phyloP scores from a whole-genome alignment of 352 stramenopile genomes.

The Globisporangium orthogonon region DNA sequence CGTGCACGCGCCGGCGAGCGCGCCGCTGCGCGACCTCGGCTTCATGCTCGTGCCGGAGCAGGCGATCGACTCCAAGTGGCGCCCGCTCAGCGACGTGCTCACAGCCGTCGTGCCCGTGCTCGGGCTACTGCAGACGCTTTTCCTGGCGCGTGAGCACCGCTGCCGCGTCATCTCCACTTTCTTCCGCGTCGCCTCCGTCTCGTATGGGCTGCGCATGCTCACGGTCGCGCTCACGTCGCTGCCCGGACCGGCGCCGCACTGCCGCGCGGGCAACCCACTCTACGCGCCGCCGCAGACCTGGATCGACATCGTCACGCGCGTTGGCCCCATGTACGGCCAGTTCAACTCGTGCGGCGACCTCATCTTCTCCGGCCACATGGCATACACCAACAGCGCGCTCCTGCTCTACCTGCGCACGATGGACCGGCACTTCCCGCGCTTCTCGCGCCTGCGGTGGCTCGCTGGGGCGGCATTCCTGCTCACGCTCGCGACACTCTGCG shows the following conservation, averaged over 20 bases:
- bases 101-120: conserved; percentile 50
- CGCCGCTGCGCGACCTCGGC: conserved; percentile 57
- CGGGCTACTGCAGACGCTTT: conserved; percentile 43
- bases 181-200: conserved; percentile 62
- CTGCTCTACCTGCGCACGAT: conserved; percentile 58
- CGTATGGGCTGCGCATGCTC: conserved; percentile 63
- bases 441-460: conserved; percentile 46
- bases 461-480: conserved; percentile 44
- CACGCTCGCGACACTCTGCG: conserved; percentile 42
- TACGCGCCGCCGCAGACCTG: conserved; percentile 57
- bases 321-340: conserved; percentile 64
- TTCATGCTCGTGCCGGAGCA: conserved; percentile 75
- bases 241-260: conserved; percentile 64
- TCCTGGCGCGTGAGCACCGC: conserved; percentile 44
- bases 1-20: conserved; percentile 49
- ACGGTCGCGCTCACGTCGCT: conserved; percentile 65
- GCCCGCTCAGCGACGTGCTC: conserved; percentile 59
- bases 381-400: conserved; percentile 64
- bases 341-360: conserved; percentile 76
- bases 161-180: conserved; percentile 47
- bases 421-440: conserved; percentile 43
- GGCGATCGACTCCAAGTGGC: conserved; percentile 43
- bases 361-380: conserved; percentile 75
- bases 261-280: conserved; percentile 30
- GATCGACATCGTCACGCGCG: conserved; percentile 68